Evolutionary conservation across 2,329 filamentous ascomycete species (phyloP).

Genomic region (Gremmenia infestans): DNA sequence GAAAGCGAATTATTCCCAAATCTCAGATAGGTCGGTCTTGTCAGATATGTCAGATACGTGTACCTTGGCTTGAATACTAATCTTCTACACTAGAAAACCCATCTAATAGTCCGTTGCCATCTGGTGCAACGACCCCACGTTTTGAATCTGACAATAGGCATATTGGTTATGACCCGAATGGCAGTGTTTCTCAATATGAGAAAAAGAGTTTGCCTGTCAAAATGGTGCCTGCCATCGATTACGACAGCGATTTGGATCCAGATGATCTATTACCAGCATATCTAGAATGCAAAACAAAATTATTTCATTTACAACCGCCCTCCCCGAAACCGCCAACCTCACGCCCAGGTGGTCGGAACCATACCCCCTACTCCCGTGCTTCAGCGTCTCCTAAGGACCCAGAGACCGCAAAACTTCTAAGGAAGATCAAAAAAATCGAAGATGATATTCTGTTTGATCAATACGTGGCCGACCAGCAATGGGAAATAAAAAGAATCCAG

Average conservation of each 20-base stretch:
- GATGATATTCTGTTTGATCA: constrained; percentile 72
- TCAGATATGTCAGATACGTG: not conserved
- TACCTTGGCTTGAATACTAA: constrained; percentile 5
- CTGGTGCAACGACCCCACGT: constrained; percentile 29
- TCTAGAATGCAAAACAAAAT: constrained; percentile 64
- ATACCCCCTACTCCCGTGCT: constrained; percentile 11
- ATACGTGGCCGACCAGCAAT: constrained; percentile 57
- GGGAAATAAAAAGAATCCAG: constrained; percentile 54
- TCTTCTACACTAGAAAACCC: constrained; percentile 26
- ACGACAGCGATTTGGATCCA: constrained; percentile 67
- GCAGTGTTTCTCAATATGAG: constrained; percentile 8
- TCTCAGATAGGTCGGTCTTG: constrained; percentile 27
- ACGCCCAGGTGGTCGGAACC: constrained; percentile 11
- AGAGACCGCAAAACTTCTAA: constrained; percentile 60
- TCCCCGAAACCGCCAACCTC: constrained; percentile 36
- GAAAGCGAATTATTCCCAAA: constrained; percentile 23
- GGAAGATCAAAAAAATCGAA: constrained; percentile 72
- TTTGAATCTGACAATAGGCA: constrained; percentile 29
- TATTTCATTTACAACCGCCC: constrained; percentile 57
- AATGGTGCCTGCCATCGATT: constrained; percentile 37
- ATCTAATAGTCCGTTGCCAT: constrained; percentile 28
- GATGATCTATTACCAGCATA: constrained; percentile 73
- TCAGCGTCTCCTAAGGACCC: constrained; percentile 14
- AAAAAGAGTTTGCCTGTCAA: constrained; percentile 17
- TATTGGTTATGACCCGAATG: constrained; percentile 12